phyloP scores from a whole-genome alignment of 225 moss, liverwort and hornwort species.

The Polytrichum formosum region DNA sequence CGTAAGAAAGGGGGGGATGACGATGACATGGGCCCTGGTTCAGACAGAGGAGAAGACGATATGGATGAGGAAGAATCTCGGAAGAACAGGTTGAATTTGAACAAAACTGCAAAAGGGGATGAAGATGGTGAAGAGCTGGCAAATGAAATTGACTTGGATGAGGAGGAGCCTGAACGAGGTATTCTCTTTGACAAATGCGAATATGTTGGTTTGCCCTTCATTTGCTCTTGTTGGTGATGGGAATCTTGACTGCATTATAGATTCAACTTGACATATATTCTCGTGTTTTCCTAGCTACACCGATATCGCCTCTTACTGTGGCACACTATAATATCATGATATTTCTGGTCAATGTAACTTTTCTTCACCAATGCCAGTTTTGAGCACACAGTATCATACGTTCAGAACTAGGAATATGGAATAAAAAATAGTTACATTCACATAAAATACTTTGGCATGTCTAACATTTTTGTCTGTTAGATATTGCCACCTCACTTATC shows the following conservation, averaged over 20 bases:
- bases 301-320: too few relatives aligned
- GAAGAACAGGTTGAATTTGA: slow-evolving; percentile 77
- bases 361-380: too few relatives aligned
- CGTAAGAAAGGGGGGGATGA: slow-evolving; percentile 54
- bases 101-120: slow-evolving; percentile 75
- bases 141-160: slow-evolving; percentile 79
- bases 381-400: too few relatives aligned
- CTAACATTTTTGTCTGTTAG: too few relatives aligned
- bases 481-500: too few relatives aligned
- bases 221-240: not conserved
- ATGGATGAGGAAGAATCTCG: slow-evolving; percentile 90
- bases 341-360: too few relatives aligned
- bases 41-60: slow-evolving; percentile 86
- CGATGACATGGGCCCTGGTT: slow-evolving; percentile 72
- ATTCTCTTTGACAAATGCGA: not conserved
- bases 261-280: too few relatives aligned
- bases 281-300: too few relatives aligned
- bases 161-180: slow-evolving; percentile 99
- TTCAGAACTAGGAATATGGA: too few relatives aligned
- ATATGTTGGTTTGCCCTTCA: not conserved
- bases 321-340: too few relatives aligned
- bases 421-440: too few relatives aligned
- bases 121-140: slow-evolving; percentile 99
- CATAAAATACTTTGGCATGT: too few relatives aligned
- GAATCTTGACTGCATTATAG: not conserved